Percentiles rank a stretch among this genome's conserved stretches.
phyloP scores from a whole-genome alignment of 108 stramenopile species.

The Schizochytrium sp. region DNA sequence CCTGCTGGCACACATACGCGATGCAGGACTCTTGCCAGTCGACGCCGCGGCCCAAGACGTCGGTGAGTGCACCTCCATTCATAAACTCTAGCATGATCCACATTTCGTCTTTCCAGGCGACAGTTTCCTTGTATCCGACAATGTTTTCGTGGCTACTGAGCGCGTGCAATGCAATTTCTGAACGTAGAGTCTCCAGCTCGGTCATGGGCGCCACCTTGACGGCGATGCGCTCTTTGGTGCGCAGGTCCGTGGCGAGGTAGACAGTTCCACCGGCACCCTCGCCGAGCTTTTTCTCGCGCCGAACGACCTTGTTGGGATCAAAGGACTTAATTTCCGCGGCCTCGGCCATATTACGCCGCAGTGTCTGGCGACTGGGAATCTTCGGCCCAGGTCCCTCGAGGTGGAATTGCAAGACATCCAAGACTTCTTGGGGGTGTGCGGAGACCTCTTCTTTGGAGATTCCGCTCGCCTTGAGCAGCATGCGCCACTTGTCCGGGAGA shows the following conservation, averaged over 20 bases:
- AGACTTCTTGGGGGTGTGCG: slow-evolving; percentile 54
- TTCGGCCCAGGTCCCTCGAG: slow-evolving; percentile 48
- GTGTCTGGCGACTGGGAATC: slow-evolving; percentile 12
- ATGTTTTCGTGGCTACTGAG: slow-evolving; percentile 50
- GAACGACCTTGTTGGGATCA: slow-evolving; percentile 43
- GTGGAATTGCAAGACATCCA: slow-evolving; percentile 54
- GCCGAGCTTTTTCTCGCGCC: slow-evolving; percentile 46
- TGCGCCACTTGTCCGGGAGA: slow-evolving; percentile 47
- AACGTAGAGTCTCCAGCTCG: slow-evolving; percentile 46
- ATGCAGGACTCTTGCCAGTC: slow-evolving; percentile 49
- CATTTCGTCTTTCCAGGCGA: slow-evolving; percentile 41
- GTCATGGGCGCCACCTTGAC: slow-evolving; percentile 48
- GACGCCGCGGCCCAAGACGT: slow-evolving; percentile 42
- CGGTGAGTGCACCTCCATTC: slow-evolving; percentile 42
- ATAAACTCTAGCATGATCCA: slow-evolving; percentile 57
- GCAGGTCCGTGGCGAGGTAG: slow-evolving; percentile 38
- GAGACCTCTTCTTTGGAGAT: slow-evolving; percentile 57
- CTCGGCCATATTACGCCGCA: background rate
- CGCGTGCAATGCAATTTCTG: slow-evolving; percentile 59
- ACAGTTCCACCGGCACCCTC: slow-evolving; percentile 55
- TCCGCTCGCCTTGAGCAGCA: slow-evolving; percentile 49
- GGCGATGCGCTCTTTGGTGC: slow-evolving; percentile 40
- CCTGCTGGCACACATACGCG: slow-evolving; percentile 49
- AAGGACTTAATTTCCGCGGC: slow-evolving; percentile 39
- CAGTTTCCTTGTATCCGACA: slow-evolving; percentile 47